Base-by-base conservation (phyloP, 2,329 filamentous ascomycete species). In the Fusarium secorum region DNA sequence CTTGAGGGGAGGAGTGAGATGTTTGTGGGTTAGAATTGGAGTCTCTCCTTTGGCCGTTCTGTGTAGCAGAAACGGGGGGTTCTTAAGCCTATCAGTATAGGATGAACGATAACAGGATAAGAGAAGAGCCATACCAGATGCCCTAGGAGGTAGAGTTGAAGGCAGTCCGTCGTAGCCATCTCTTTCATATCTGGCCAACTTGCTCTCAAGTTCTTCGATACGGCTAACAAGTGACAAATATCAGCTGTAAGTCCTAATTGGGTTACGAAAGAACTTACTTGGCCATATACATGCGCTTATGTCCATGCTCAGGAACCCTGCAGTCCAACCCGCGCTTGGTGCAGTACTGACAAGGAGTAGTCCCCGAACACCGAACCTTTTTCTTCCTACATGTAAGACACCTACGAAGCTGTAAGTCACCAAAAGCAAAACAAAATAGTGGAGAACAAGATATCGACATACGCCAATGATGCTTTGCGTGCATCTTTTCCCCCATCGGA, bases 311-410 rank as follows among this genome's bases (percentile, higher is more conserved):
- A 17, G 74, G 74, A 49, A 75, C 68, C 38, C 71, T 71, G 61
- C 74, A 75, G 53, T 75, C 74, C 20, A 75, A 35, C 6, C 74
- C 74, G 36, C 74, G 74, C 64, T 76, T 75, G 53, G 66, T 56
- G 39, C 74, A 75, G 20, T 75, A 75, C n/a, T 68, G 71, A 55
- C 74, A 75, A 52, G 74, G 74, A 28, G 70, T 76, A 32, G 74
- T 76, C 26, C 74, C 74, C 17, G 74, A 75, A 26, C 74, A 75
- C 46, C 74, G 60, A 46, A 75, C 74, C 42, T 75, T 75, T 51
- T 75, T 75, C 72, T 76, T 76, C 38, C 74, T 73, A 51, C 74
- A 75, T 26, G 74, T 75, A 42, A 76, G 72, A 49, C 74, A 75
- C 20, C 74, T 75, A 46, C 5, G 38, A 48, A 10, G 28, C 45